phyloP scores from a whole-genome alignment of 345 rosid species.

The Brassica napus region DNA sequence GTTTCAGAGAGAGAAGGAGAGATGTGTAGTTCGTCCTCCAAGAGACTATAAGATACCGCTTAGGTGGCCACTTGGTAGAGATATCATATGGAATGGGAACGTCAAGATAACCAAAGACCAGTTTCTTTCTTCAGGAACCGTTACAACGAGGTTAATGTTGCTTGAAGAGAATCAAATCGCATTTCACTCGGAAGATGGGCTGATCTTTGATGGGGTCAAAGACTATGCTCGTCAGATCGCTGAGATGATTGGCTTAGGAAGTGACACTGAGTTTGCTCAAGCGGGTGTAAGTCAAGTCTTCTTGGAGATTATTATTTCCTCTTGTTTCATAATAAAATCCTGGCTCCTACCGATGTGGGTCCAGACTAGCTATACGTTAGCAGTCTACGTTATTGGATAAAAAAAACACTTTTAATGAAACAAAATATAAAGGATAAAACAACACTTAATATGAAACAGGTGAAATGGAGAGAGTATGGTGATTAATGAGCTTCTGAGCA shows the following conservation, averaged over 20 bases:
- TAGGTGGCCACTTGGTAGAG: slow-evolving; percentile 93
- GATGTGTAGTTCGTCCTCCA: slow-evolving; percentile 88
- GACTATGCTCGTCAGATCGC: slow-evolving; percentile 94
- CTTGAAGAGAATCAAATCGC: slow-evolving; percentile 98
- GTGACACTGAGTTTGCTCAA: slow-evolving; percentile 82
- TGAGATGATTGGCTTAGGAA: slow-evolving; percentile 94
- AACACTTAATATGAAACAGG: not conserved
- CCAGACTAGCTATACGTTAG: too few relatives aligned
- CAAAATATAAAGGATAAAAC: not conserved
- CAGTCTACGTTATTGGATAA: too few relatives aligned
- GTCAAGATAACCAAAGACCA: slow-evolving; percentile 94
- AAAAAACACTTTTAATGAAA: too few relatives aligned
- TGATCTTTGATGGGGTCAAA: slow-evolving; percentile 88
- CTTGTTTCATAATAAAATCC: not conserved
- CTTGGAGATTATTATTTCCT: slow-evolving; percentile 5
- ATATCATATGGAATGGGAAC: slow-evolving; percentile 96
- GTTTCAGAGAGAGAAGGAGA: slow-evolving; percentile 47
- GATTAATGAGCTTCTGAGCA: slow-evolving; percentile 8
- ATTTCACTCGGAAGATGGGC: slow-evolving; percentile 87
- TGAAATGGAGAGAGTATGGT: not conserved
- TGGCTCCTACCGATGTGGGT: too few relatives aligned
- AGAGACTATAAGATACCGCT: slow-evolving; percentile 92
- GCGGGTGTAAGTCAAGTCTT: slow-evolving; percentile 89
- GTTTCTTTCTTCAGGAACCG: slow-evolving; percentile 95
- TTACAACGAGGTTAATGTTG: slow-evolving; percentile 98